A percentile compares a stretch with the other conserved stretches of the same genome.
Conservation (phyloP, 1,284 basidiomycete species). For the Wolfiporia cocos region DNA sequence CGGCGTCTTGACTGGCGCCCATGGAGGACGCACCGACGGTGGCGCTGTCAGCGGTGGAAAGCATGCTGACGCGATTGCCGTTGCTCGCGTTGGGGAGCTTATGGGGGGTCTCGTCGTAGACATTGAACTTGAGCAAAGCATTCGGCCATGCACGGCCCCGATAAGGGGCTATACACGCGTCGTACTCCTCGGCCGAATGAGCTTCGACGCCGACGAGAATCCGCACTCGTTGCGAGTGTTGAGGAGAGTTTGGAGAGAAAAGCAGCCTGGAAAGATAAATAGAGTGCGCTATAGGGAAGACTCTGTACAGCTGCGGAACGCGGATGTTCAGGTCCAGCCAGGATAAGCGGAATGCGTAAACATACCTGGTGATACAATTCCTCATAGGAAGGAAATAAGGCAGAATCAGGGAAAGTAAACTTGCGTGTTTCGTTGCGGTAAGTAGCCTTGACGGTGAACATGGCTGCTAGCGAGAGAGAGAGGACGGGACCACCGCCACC, state of each 20-base stretch:
- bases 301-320: conserved; percentile 49
- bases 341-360: too few species aligned
- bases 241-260: conserved; percentile 51
- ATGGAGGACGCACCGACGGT: conserved; percentile 9
- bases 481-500: conserved; percentile 6
- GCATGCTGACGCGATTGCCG: conserved; percentile 3
- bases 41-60: conserved; percentile 8
- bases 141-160: conserved; percentile 44
- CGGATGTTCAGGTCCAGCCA: too few species aligned
- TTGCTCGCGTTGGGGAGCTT: conserved; percentile 24
- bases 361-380: conserved; percentile 39
- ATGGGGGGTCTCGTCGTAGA: conserved; percentile 46
- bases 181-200: conserved; percentile 52
- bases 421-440: conserved; percentile 46
- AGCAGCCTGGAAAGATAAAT: conserved; percentile 61
- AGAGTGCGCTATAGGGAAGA: conserved; percentile 55
- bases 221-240: conserved; percentile 30
- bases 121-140: conserved; percentile 55
- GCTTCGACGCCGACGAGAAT: conserved; percentile 59
- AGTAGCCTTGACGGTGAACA: conserved; percentile 52
- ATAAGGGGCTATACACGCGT: conserved; percentile 41
- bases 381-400: conserved; percentile 37
- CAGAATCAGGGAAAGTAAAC: conserved; percentile 34
- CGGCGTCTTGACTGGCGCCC: conserved; percentile 11
- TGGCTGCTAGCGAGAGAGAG: conserved; percentile 24